Evolutionary conservation across 371 early-diverging fungal species (phyloP).

Genomic region (Blakeslea trispora): DNA sequence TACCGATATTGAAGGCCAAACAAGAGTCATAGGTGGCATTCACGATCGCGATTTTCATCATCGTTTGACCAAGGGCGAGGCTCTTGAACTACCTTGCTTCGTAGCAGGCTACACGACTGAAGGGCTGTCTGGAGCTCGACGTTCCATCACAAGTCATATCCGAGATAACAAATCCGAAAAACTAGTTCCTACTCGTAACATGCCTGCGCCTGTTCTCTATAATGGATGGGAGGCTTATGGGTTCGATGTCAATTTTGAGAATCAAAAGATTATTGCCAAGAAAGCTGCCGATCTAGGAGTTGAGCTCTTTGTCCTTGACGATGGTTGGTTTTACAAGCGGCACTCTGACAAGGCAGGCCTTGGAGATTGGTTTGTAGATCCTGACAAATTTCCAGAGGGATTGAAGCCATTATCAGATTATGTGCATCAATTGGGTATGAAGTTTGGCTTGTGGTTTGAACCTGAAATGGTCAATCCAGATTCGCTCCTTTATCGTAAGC

Average conservation of each 20-base stretch:
- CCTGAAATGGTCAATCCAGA: slow-evolving; percentile 51
- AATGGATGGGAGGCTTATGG: slow-evolving; percentile 53
- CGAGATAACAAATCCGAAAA: slow-evolving; percentile 13
- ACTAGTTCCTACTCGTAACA: not conserved
- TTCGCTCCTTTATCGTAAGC: slow-evolving; percentile 41
- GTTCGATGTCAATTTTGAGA: slow-evolving; percentile 31
- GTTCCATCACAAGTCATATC: slow-evolving; percentile 26
- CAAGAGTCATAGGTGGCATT: slow-evolving; percentile 37
- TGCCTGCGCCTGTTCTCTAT: slow-evolving; percentile 31
- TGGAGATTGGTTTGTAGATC: slow-evolving; percentile 57
- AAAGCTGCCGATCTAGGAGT: slow-evolving; percentile 38
- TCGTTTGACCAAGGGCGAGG: slow-evolving; percentile 7
- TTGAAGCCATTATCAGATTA: slow-evolving; percentile 44
- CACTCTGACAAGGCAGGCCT: slow-evolving; percentile 44
- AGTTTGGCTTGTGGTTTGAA: slow-evolving; percentile 62
- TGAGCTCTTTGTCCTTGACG: slow-evolving; percentile 55
- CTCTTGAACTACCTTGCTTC: slow-evolving; percentile 21
- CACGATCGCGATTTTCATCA: slow-evolving; percentile 38
- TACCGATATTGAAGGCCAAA: slow-evolving; percentile 26
- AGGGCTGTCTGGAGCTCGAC: slow-evolving; percentile 42
- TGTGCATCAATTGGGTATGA: slow-evolving; percentile 48
- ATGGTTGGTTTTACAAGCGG: slow-evolving; percentile 55
- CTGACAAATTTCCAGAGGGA: slow-evolving; percentile 51
- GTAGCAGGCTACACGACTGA: slow-evolving; percentile 32
- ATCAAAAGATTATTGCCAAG: slow-evolving; percentile 28